Conservation (phyloP, 2,329 filamentous ascomycete species). For the Aspergillus ruber region DNA sequence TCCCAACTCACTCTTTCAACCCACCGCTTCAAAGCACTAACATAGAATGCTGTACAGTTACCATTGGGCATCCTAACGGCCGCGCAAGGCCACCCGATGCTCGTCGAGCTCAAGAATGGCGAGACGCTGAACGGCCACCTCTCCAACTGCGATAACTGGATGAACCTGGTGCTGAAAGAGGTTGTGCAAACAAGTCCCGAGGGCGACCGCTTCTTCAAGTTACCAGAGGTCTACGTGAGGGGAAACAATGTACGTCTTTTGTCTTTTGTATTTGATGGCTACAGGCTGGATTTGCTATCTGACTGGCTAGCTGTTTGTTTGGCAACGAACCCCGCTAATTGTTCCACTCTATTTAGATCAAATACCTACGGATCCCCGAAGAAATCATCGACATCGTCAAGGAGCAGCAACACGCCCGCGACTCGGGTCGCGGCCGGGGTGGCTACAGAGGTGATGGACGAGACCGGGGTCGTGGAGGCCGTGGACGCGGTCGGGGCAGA, state of each 20-base stretch:
- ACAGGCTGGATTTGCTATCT: too few relatives aligned
- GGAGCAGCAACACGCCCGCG: conserved; percentile 76
- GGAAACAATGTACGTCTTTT: conserved; percentile 77
- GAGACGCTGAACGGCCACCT: conserved; percentile 96
- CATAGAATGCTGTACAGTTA: conserved; percentile 37
- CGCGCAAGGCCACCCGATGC: conserved; percentile 95
- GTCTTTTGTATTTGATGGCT: background rate
- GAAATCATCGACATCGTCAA: conserved; percentile 93
- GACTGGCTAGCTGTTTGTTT: background rate
- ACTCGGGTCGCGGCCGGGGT: conserved; percentile 36
- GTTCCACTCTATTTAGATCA: conserved; percentile 61
- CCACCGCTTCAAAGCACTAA: too few relatives aligned
- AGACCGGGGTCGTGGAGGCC: conserved; percentile 36
- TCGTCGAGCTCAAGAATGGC: conserved; percentile 94
- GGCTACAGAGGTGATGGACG: conserved; percentile 33
- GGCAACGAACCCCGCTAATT: conserved; percentile 2
- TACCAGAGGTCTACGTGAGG: conserved; percentile 92
- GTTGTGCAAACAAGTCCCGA: conserved; percentile 95
- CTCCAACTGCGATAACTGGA: conserved; percentile 97
- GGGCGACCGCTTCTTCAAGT: conserved; percentile 84
- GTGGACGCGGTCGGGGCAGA: conserved; percentile 40
- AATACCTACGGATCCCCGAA: conserved; percentile 92
- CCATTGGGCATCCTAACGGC: conserved; percentile 79
- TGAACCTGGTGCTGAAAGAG: conserved; percentile 96
- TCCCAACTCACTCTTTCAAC: too few relatives aligned